Evolutionary conservation across 495 filamentous ascomycete species (phyloP).

Genomic region (Patellaria atrata): DNA sequence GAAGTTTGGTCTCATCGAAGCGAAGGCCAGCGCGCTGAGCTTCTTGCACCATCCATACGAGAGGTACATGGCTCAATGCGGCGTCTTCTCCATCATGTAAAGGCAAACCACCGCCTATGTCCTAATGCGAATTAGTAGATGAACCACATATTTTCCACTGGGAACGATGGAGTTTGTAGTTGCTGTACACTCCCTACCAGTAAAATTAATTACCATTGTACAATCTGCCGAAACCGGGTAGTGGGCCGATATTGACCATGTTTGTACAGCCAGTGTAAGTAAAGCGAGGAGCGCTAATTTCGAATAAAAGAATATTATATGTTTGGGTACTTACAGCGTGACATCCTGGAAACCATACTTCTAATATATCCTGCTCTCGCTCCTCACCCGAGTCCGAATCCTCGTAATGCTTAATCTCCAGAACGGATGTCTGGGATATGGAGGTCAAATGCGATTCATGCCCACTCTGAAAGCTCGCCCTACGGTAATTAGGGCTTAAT

Average conservation of each 20-base stretch:
- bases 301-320: too few species aligned
- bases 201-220: too few species aligned
- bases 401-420: constrained; percentile 21
- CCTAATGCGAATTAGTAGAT: constrained; percentile 21
- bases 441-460: constrained; percentile 6
- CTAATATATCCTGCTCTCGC: constrained; percentile 57
- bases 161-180: too few species aligned
- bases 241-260: neutral
- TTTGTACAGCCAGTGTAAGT: too few species aligned
- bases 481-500: constrained; percentile 11
- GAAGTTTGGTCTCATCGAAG: constrained; percentile 56
- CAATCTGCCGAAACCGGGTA: neutral
- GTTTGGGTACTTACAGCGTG: constrained; percentile 45
- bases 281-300: too few species aligned
- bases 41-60: constrained; percentile 77
- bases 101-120: constrained; percentile 78
- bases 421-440: constrained; percentile 12
- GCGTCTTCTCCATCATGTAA: constrained; percentile 38
- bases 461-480: constrained; percentile 3
- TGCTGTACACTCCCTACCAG: too few species aligned
- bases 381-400: constrained; percentile 35
- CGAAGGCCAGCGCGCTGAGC: constrained; percentile 56
- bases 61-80: constrained; percentile 56
- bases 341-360: constrained; percentile 72
- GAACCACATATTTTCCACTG: neutral